phyloP scores from a whole-genome alignment of 2,329 filamentous ascomycete genomes.

The Exophiala viscosa region DNA sequence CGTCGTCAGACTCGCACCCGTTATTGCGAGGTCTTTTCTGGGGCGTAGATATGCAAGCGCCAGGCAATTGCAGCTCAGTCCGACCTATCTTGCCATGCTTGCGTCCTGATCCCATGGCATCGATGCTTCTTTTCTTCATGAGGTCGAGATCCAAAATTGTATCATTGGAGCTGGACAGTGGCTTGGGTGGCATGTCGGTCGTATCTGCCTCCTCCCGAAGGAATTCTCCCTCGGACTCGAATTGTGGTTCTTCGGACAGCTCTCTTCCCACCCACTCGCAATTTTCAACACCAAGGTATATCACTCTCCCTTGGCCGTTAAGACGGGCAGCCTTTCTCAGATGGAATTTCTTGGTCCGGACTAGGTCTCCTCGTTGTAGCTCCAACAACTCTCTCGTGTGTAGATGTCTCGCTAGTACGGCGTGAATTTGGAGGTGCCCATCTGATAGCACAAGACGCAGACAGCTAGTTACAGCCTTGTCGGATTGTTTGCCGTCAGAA shows the following conservation, averaged over 20 bases:
- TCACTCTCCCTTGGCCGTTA: slow-evolving; percentile 23
- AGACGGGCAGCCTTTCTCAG: slow-evolving; percentile 26
- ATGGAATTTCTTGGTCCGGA: slow-evolving; percentile 27
- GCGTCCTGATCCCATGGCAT: too few relatives aligned
- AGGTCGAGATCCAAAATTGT: neutral
- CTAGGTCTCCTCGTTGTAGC: slow-evolving; percentile 22
- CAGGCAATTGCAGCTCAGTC: neutral
- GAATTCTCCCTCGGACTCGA: slow-evolving; percentile 16
- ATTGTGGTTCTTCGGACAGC: neutral
- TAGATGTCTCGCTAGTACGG: slow-evolving; percentile 26
- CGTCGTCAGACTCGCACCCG: slow-evolving; percentile 14
- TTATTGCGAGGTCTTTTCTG: neutral
- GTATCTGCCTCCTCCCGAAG: slow-evolving; percentile 9
- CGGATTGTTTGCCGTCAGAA: neutral
- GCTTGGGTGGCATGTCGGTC: neutral
- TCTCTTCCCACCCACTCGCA: slow-evolving; percentile 21
- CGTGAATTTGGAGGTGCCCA: slow-evolving; percentile 32
- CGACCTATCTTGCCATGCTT: neutral
- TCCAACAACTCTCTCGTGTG: slow-evolving; percentile 9
- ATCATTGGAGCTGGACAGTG: neutral
- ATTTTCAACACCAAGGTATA: slow-evolving; percentile 29
- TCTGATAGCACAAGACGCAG: slow-evolving; percentile 27
- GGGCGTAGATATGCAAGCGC: neutral
- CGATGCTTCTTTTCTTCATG: too few relatives aligned
- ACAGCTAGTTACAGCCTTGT: neutral